Percentiles rank a stretch among this genome's conserved stretches.
These are phyloP conservation scores for apple (Malus domestica) DNA, from an alignment of 306 rosid species.

Conservation along the genomic window DNA sequence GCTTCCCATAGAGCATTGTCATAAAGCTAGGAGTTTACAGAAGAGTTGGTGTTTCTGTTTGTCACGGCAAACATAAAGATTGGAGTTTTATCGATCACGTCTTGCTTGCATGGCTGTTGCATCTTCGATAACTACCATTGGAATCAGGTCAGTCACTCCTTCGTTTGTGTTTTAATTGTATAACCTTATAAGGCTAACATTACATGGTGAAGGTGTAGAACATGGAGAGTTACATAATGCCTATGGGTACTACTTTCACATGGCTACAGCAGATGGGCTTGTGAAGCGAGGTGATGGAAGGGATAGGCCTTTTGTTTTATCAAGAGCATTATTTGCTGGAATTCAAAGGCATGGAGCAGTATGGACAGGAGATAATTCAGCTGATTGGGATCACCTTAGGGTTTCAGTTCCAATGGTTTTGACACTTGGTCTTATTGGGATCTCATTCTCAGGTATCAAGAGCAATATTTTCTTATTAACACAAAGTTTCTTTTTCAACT, in stretches of 20 bases:
- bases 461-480: neutral
- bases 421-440: conserved; percentile 84
- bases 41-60: too few species aligned
- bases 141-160: too few species aligned
- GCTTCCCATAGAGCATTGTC: too few species aligned
- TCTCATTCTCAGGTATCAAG: conserved; percentile 67
- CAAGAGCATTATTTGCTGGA: conserved; percentile 91
- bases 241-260: conserved; percentile 94
- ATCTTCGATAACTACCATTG: too few species aligned
- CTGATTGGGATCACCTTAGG: conserved; percentile 91
- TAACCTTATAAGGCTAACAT: too few species aligned
- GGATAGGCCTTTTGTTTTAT: conserved; percentile 86
- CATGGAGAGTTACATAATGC: conserved; percentile 90
- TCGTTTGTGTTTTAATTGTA: too few species aligned
- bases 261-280: conserved; percentile 88
- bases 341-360: conserved; percentile 81
- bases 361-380: conserved; percentile 98
- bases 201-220: conserved; percentile 69
- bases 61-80: too few species aligned
- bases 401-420: conserved; percentile 89
- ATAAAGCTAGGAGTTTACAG: too few species aligned
- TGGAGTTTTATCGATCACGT: too few species aligned
- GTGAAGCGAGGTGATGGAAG: conserved; percentile 77
- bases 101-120: too few species aligned
- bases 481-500: neutral